Evolutionary conservation across 768 basidiomycete species (phyloP).

Genomic region (Sporobolomyces phaffii): DNA sequence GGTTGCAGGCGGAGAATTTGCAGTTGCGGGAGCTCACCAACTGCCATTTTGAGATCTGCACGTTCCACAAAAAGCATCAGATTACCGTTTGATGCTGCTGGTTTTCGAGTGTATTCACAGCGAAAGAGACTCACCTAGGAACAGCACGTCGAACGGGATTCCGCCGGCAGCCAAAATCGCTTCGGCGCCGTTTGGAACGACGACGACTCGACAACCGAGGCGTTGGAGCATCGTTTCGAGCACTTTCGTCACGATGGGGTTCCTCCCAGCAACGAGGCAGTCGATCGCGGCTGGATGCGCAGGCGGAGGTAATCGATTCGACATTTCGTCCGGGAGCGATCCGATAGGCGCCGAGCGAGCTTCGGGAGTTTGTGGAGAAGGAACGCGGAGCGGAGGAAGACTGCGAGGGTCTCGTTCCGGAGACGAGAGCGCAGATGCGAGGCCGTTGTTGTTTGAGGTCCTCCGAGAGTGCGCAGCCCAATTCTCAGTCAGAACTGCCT

Average conservation of each 20-base stretch:
- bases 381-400: slow-evolving; percentile 30
- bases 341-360: slow-evolving; percentile 14
- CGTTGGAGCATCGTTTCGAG: slow-evolving; percentile 89
- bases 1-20: not conserved
- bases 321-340: not conserved
- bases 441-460: slow-evolving; percentile 1
- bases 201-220: slow-evolving; percentile 88
- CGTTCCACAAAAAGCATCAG: not conserved
- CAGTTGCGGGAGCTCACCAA: not conserved
- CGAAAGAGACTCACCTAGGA: slow-evolving; percentile 24
- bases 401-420: not conserved
- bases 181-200: slow-evolving; percentile 92
- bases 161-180: slow-evolving; percentile 96
- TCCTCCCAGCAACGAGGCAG: slow-evolving; percentile 90
- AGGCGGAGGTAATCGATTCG: not conserved
- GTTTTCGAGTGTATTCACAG: no score
- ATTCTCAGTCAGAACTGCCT: slow-evolving; percentile 14
- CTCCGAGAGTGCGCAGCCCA: slow-evolving; percentile 18
- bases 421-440: slow-evolving; percentile 13
- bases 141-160: slow-evolving; percentile 51
- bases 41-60: slow-evolving; percentile 13
- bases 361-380: not conserved
- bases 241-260: slow-evolving; percentile 96
- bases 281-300: slow-evolving; percentile 58
- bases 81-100: no score